These are phyloP conservation scores for Lactarius trivialis DNA, from an alignment of 768 basidiomycete genomes.

Conservation along the genomic window DNA sequence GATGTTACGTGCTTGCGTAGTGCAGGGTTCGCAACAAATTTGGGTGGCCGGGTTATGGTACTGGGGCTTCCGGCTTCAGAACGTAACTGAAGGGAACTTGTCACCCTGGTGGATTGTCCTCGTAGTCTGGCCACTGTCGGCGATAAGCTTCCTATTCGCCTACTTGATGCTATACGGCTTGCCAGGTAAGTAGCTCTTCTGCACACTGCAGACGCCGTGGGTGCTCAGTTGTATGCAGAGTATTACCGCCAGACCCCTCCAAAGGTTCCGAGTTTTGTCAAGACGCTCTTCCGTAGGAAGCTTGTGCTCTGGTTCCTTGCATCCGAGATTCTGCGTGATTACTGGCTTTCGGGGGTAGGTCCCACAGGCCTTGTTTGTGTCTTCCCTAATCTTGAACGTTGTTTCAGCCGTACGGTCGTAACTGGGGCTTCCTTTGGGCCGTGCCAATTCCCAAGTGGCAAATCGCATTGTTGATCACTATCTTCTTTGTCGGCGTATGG, in stretches of 20 bases:
- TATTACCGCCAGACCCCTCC: slow-evolving; percentile 91
- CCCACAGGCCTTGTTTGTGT: neutral
- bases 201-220: neutral
- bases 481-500: slow-evolving; percentile 90
- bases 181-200: slow-evolving; percentile 49
- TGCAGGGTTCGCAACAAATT: slow-evolving; percentile 92
- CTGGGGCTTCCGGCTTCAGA: slow-evolving; percentile 81
- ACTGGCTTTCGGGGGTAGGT: slow-evolving; percentile 83
- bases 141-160: slow-evolving; percentile 67
- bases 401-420: slow-evolving; percentile 78
- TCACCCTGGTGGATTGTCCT: slow-evolving; percentile 83
- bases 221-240: slow-evolving; percentile 38
- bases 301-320: slow-evolving; percentile 93
- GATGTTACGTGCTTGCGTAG: slow-evolving; percentile 85
- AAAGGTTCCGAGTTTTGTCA: slow-evolving; percentile 89
- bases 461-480: slow-evolving; percentile 68
- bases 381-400: neutral
- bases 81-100: slow-evolving; percentile 41
- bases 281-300: slow-evolving; percentile 83
- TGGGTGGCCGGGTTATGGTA: slow-evolving; percentile 97
- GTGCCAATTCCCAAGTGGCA: slow-evolving; percentile 78
- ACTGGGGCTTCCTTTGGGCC: slow-evolving; percentile 92
- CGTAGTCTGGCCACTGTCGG: slow-evolving; percentile 74
- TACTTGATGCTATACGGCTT: slow-evolving; percentile 83
- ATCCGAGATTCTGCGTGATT: slow-evolving; percentile 86